phyloP scores from a whole-genome alignment of 768 basidiomycete genomes.

The Xerocomellus amylosporus region DNA sequence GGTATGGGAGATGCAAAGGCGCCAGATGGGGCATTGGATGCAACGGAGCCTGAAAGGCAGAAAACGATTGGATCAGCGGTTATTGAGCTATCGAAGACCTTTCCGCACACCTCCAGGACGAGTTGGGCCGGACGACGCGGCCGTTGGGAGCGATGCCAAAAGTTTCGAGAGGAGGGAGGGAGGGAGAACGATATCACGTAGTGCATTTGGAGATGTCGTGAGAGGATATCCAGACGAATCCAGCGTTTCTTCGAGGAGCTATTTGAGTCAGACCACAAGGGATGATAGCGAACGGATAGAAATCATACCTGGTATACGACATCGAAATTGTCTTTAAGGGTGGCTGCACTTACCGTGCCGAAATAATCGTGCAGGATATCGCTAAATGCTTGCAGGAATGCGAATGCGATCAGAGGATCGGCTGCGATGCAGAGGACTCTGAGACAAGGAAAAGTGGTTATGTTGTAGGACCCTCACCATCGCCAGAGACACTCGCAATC shows the following conservation, averaged over 20 bases:
- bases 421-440: slow-evolving; percentile 41
- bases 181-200: slow-evolving; percentile 91
- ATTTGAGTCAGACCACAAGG: slow-evolving; percentile 1
- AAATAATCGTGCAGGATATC: slow-evolving; percentile 86
- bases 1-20: slow-evolving; percentile 89
- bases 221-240: slow-evolving; percentile 90
- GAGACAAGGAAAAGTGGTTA: neutral
- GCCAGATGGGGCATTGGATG: slow-evolving; percentile 38
- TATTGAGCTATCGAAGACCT: neutral
- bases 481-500: slow-evolving; percentile 78
- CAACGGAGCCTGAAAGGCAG: slow-evolving; percentile 22
- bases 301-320: slow-evolving; percentile 82
- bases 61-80: neutral
- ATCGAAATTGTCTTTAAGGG: slow-evolving; percentile 89
- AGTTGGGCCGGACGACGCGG: slow-evolving; percentile 24
- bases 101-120: slow-evolving; percentile 28
- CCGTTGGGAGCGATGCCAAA: slow-evolving; percentile 37
- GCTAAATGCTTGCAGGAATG: slow-evolving; percentile 82
- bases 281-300: neutral
- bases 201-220: slow-evolving; percentile 84
- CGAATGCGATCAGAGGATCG: slow-evolving; percentile 87
- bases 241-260: slow-evolving; percentile 95
- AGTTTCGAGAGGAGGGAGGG: slow-evolving; percentile 82
- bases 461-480: slow-evolving; percentile 48
- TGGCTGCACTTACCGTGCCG: slow-evolving; percentile 75